These are phyloP conservation scores for Daldinia concentrica DNA, from an alignment of 495 filamentous ascomycete species.

Conservation along the genomic window DNA sequence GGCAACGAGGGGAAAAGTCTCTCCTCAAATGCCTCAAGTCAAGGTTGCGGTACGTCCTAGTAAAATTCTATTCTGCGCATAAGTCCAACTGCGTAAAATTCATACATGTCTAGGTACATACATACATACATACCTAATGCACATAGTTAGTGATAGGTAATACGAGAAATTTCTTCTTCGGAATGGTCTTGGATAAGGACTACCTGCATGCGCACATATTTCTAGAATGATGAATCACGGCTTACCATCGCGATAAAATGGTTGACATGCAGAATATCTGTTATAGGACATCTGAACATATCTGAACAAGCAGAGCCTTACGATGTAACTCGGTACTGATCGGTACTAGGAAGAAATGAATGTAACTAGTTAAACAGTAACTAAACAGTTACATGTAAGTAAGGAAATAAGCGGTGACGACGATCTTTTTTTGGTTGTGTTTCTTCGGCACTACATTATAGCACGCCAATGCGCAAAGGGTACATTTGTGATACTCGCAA, in stretches of 20 bases:
- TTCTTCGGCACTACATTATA: slow-evolving; percentile 2
- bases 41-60: slow-evolving; percentile 25
- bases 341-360: background rate
- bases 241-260: background rate
- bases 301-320: background rate
- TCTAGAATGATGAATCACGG: slow-evolving; percentile 13
- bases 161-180: background rate
- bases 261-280: background rate
- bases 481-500: slow-evolving; percentile 19
- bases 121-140: background rate
- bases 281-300: background rate
- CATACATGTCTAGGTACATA: background rate
- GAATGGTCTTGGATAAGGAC: background rate
- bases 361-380: too few relatives aligned
- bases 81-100: slow-evolving; percentile 5
- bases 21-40: slow-evolving; percentile 27
- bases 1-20: slow-evolving; percentile 27
- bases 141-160: slow-evolving; percentile 3
- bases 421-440: slow-evolving; percentile 28
- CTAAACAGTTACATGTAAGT: too few relatives aligned
- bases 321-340: background rate
- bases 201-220: slow-evolving; percentile 7
- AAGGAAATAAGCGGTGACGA: slow-evolving; percentile 32
- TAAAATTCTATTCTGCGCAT: slow-evolving; percentile 27
- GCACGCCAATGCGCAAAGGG: slow-evolving; percentile 19